Conservation (phyloP, 2,329 filamentous ascomycete genomes). For the Aspergillus fructus region DNA sequence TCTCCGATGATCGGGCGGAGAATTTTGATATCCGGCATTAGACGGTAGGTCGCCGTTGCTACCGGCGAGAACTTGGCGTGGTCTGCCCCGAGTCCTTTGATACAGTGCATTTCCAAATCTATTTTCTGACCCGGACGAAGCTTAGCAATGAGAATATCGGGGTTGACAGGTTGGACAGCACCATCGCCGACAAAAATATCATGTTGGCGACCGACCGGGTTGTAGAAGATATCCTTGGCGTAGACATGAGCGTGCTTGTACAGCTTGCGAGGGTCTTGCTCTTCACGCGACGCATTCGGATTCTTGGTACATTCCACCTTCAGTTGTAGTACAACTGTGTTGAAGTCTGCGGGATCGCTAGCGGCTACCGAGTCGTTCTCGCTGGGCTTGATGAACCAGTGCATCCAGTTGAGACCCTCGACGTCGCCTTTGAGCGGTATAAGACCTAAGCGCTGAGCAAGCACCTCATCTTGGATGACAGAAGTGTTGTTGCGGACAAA, state of each 20-base stretch:
- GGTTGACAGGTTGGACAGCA: slow-evolving; percentile 75
- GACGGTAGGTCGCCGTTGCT: slow-evolving; percentile 87
- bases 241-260: slow-evolving; percentile 86
- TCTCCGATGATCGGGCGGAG: slow-evolving; percentile 76
- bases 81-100: slow-evolving; percentile 90
- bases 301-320: slow-evolving; percentile 80
- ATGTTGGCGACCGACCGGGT: slow-evolving; percentile 70
- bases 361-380: slow-evolving; percentile 56
- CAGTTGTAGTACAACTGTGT: slow-evolving; percentile 79
- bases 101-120: slow-evolving; percentile 83
- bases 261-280: slow-evolving; percentile 78
- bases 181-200: slow-evolving; percentile 66
- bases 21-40: slow-evolving; percentile 86
- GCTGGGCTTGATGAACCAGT: slow-evolving; percentile 74
- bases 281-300: slow-evolving; percentile 65
- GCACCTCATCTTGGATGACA: slow-evolving; percentile 95
- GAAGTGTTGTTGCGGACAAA: slow-evolving; percentile 96
- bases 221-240: slow-evolving; percentile 73
- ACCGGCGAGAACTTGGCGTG: slow-evolving; percentile 98
- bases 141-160: slow-evolving; percentile 92
- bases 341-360: slow-evolving; percentile 67
- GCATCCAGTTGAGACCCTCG: slow-evolving; percentile 76
- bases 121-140: slow-evolving; percentile 87
- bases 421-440: slow-evolving; percentile 82
- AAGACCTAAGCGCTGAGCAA: slow-evolving; percentile 84